These are phyloP conservation scores for Dictyostelium capitatum DNA, from an alignment of 78 protist species.

Conservation along the genomic window DNA sequence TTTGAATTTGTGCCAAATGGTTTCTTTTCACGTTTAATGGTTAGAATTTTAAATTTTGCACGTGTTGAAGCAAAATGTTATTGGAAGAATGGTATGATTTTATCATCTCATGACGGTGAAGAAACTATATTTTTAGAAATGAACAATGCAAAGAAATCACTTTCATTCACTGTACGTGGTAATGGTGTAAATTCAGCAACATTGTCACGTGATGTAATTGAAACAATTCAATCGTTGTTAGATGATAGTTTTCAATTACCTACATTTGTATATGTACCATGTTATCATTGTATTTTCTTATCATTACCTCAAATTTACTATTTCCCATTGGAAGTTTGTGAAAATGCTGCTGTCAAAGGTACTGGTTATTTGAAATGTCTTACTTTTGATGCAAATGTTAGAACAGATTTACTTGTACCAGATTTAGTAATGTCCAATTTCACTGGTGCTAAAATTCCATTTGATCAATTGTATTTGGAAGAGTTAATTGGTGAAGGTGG, in stretches of 20 bases:
- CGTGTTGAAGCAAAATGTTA: constrained; percentile 59
- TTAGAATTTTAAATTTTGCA: constrained; percentile 72
- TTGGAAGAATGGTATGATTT: constrained; percentile 85
- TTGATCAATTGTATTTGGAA: constrained; percentile 29
- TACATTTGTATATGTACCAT: constrained; percentile 65
- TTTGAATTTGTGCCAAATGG: constrained; percentile 84
- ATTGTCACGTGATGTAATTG: constrained; percentile 75
- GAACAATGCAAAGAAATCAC: constrained; percentile 12
- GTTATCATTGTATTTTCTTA: constrained; percentile 71
- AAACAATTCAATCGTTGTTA: constrained; percentile 69
- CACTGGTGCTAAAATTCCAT: constrained; percentile 79
- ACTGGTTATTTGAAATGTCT: constrained; percentile 63
- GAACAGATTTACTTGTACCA: constrained; percentile 78
- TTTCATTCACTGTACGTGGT: constrained; percentile 50
- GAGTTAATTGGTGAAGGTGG: constrained; percentile 85
- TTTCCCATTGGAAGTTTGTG: constrained; percentile 82
- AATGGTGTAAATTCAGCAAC: constrained; percentile 18
- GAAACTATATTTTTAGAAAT: constrained; percentile 58
- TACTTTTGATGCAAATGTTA: constrained; percentile 11
- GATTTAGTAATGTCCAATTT: constrained; percentile 80
- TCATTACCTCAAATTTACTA: constrained; percentile 22
- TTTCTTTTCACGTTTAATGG: constrained; percentile 84
- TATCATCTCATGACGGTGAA: constrained; percentile 11
- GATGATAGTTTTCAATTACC: constrained; percentile 48
- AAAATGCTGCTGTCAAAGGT: constrained; percentile 84